Conservation (phyloP, 2,329 filamentous ascomycete species). For the Hypomyces rosellus region DNA sequence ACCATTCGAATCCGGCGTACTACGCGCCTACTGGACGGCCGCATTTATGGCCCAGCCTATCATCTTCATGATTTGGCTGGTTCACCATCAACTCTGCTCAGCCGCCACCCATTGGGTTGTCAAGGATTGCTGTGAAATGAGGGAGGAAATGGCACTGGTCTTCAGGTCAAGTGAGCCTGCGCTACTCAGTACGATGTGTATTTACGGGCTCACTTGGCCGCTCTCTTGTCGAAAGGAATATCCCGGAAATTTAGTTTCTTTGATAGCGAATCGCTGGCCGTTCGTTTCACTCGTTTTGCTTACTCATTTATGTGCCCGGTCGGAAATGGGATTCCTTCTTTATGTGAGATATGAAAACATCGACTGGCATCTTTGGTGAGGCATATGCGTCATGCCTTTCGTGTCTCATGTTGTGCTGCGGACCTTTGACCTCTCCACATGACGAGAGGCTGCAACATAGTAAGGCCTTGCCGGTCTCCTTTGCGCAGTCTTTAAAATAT, state of each 20-base stretch:
- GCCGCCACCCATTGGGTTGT: constrained; percentile 15
- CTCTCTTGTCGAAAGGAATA: constrained; percentile 11
- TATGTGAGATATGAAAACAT: constrained; percentile 33
- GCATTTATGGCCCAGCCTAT: constrained; percentile 25
- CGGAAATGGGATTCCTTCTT: constrained; percentile 9
- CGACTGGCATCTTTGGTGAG: constrained; percentile 36
- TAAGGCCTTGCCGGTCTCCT: constrained; percentile 22
- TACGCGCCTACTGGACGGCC: constrained; percentile 31
- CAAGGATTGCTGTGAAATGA: constrained; percentile 9
- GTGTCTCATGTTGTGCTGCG: constrained; percentile 40
- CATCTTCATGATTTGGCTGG: constrained; percentile 15
- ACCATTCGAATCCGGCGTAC: constrained; percentile 27
- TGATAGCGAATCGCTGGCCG: constrained; percentile 17
- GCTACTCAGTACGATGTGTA: constrained; percentile 5
- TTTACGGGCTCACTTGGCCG: constrained; percentile 12
- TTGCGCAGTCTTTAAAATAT: constrained; percentile 21
- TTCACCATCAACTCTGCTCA: constrained; percentile 19
- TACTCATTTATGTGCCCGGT: constrained; percentile 11
- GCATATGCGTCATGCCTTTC: constrained; percentile 42
- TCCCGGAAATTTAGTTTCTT: constrained; percentile 11
- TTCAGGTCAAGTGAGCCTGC: constrained; percentile 14
- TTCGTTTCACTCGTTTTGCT: constrained; percentile 16
- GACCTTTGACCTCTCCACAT: constrained; percentile 31
- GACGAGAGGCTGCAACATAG: constrained; percentile 34
- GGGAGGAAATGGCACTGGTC: constrained; percentile 13